Percentiles rank a stretch among this genome's conserved stretches.
These are phyloP conservation scores for Globisporangium nunn DNA, from an alignment of 352 stramenopile genomes.

Conservation along the genomic window DNA sequence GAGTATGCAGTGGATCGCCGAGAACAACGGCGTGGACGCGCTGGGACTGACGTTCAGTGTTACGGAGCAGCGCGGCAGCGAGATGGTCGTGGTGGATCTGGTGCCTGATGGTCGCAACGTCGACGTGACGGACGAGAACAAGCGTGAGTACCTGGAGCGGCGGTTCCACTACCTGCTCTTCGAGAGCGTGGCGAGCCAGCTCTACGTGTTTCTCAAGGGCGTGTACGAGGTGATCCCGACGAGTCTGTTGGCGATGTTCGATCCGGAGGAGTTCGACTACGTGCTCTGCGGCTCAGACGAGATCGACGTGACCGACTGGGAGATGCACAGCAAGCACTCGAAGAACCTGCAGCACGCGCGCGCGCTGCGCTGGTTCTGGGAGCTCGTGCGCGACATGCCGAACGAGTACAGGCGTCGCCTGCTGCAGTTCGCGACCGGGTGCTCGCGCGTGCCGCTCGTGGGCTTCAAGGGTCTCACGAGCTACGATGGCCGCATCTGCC, in stretches of 20 bases:
- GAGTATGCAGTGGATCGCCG: conserved; percentile 37
- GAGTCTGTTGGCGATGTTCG: too few species aligned
- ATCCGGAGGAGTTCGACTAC: too few species aligned
- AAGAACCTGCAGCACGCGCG: too few species aligned
- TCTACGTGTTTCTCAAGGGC: conserved; percentile 66
- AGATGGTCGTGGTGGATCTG: conserved; percentile 26
- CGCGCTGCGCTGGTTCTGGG: background rate
- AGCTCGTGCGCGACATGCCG: conserved; percentile 54
- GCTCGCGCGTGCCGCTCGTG: conserved; percentile 21
- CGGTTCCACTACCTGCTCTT: conserved; percentile 89
- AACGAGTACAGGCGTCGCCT: conserved; percentile 17
- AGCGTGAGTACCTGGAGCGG: conserved; percentile 73
- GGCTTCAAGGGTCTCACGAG: conserved; percentile 27
- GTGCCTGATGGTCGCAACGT: conserved; percentile 35
- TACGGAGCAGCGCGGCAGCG: conserved; percentile 12
- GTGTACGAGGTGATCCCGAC: too few species aligned
- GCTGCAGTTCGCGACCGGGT: conserved; percentile 36
- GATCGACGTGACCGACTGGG: too few species aligned
- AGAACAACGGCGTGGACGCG: conserved; percentile 24
- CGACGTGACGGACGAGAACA: conserved; percentile 40
- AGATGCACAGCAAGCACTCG: too few species aligned
- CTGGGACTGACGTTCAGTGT: conserved; percentile 37
- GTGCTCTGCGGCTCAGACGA: too few species aligned
- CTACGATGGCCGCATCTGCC: background rate
- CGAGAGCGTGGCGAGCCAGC: conserved; percentile 75